phyloP scores from a whole-genome alignment of 2,329 filamentous ascomycete species.

The Capronia epimyces region DNA sequence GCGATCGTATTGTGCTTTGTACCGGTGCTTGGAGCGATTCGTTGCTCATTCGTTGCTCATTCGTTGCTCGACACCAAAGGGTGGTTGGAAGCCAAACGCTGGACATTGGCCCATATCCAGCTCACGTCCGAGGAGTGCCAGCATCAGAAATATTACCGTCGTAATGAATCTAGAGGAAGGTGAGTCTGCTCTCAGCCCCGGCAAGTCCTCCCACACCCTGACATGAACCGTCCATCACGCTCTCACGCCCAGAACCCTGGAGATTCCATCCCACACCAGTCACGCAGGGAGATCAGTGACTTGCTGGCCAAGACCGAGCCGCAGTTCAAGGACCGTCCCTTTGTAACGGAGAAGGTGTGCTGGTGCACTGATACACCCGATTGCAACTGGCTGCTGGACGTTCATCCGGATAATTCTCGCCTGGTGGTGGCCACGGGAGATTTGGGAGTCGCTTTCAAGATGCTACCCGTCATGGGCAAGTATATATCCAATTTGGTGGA shows the following conservation, averaged over 20 bases:
- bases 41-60: too few relatives aligned
- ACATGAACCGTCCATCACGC: neutral
- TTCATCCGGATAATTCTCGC: slow-evolving; percentile 4
- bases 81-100: slow-evolving; percentile 7
- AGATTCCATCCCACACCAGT: slow-evolving; percentile 7
- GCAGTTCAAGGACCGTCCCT: slow-evolving; percentile 3
- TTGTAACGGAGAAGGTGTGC: slow-evolving; percentile 8
- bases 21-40: slow-evolving; percentile 5
- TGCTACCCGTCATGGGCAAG: slow-evolving; percentile 9
- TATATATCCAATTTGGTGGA: slow-evolving; percentile 9
- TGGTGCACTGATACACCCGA: slow-evolving; percentile 6
- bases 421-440: slow-evolving; percentile 9
- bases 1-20: slow-evolving; percentile 7
- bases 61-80: slow-evolving; percentile 5
- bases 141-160: neutral
- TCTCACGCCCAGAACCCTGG: slow-evolving; percentile 5
- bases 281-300: slow-evolving; percentile 4
- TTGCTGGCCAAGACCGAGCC: slow-evolving; percentile 6
- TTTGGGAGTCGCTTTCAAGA: slow-evolving; percentile 8
- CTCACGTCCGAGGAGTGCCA: slow-evolving; percentile 4
- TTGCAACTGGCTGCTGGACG: slow-evolving; percentile 8
- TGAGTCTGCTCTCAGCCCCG: neutral
- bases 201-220: neutral
- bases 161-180: slow-evolving; percentile 11
- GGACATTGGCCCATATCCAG: slow-evolving; percentile 10